These are phyloP conservation scores for Aeminium ludgeri DNA, from an alignment of 495 filamentous ascomycete species.

Conservation along the genomic window DNA sequence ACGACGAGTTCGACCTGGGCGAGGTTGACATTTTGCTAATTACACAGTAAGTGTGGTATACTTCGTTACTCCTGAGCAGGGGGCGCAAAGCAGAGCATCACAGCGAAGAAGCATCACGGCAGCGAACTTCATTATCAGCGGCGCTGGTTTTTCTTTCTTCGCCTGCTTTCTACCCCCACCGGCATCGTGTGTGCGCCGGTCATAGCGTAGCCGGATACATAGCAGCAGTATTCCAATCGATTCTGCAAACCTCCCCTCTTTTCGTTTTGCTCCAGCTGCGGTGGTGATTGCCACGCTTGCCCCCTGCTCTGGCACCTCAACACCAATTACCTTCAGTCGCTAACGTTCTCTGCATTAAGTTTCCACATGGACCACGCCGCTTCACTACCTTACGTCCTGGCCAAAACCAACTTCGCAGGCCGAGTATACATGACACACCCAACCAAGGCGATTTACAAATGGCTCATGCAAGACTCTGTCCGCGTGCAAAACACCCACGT, in stretches of 20 bases:
- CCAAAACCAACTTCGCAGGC: slow-evolving; percentile 93
- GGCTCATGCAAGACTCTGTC: slow-evolving; percentile 92
- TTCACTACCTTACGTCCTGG: slow-evolving; percentile 86
- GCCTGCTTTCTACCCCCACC: neutral
- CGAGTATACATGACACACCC: slow-evolving; percentile 98
- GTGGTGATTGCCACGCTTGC: neutral
- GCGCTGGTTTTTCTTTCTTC: neutral
- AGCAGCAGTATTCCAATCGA: slow-evolving; percentile 11
- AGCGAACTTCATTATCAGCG: no score
- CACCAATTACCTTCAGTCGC: neutral
- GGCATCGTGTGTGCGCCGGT: neutral
- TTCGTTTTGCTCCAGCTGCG: neutral
- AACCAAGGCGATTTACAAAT: slow-evolving; percentile 98
- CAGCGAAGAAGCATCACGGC: no score
- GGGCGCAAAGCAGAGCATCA: no score
- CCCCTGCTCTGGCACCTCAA: neutral
- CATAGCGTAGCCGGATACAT: slow-evolving; percentile 11
- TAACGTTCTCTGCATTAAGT: slow-evolving; percentile 34
- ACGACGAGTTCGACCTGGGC: slow-evolving; percentile 94
- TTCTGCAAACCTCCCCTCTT: neutral
- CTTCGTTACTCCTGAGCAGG: no score
- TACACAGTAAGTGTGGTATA: slow-evolving; percentile 66
- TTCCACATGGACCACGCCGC: slow-evolving; percentile 97
- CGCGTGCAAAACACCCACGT: slow-evolving; percentile 69
- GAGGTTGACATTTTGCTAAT: slow-evolving; percentile 93